These are phyloP conservation scores for Kwoniella dejecticola DNA, from an alignment of 768 basidiomycete genomes.

Conservation along the genomic window DNA sequence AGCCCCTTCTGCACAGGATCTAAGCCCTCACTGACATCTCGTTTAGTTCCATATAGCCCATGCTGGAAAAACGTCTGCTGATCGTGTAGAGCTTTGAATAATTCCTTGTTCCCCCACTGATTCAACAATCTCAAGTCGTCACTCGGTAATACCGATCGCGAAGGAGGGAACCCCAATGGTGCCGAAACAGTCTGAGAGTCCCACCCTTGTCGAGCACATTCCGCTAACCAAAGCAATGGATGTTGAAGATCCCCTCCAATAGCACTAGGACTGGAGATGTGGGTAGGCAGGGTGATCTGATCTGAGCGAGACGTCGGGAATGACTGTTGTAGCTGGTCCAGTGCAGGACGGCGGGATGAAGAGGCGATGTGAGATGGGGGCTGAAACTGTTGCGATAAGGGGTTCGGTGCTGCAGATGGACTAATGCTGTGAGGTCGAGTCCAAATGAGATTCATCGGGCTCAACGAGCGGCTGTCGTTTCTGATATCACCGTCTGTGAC, in stretches of 20 bases:
- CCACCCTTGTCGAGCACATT: conserved; percentile 17
- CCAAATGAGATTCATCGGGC: conserved; percentile 3
- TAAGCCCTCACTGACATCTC: conserved; percentile 12
- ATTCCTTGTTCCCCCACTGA: conserved; percentile 7
- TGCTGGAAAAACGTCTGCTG: conserved; percentile 16
- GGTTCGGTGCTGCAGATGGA: neutral
- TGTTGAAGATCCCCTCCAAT: conserved; percentile 6
- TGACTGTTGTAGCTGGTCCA: neutral
- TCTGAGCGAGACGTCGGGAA: neutral
- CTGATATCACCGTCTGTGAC: too few relatives aligned
- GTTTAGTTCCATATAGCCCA: conserved; percentile 12
- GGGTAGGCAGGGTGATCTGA: conserved; percentile 2
- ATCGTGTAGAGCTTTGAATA: conserved; percentile 7
- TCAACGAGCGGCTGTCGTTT: neutral
- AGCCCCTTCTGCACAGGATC: conserved; percentile 13
- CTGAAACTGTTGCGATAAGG: neutral
- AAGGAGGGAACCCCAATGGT: neutral
- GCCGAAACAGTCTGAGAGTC: conserved; percentile 1
- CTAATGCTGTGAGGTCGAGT: neutral
- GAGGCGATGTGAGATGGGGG: neutral
- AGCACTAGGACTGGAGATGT: neutral
- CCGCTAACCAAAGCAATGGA: conserved; percentile 13
- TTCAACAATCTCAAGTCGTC: conserved; percentile 1
- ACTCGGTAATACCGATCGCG: neutral
- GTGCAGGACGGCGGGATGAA: neutral